Conservation (phyloP, 164 flowering plant genomes). For the Amborella trichopoda region DNA sequence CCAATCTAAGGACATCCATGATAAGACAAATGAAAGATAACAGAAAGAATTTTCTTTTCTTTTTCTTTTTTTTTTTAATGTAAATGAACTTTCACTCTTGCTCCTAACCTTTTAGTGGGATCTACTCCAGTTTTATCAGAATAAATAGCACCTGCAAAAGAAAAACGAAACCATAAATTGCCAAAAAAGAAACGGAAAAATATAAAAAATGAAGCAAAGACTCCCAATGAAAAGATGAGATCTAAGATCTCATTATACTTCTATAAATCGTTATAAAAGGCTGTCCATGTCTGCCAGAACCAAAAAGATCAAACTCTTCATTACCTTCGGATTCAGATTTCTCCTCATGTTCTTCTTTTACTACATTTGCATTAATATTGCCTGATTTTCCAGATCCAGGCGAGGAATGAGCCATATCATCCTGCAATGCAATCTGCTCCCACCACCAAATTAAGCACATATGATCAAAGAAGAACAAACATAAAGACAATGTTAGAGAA, state of each 20-base stretch:
- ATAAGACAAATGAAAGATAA: too few relatives aligned
- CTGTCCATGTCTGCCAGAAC: conserved; percentile 7
- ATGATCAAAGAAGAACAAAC: not conserved
- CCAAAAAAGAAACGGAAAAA: too few relatives aligned
- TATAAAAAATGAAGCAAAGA: too few relatives aligned
- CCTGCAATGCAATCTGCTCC: conserved; percentile 23
- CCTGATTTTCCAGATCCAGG: not conserved
- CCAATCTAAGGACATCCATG: too few relatives aligned
- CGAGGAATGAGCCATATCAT: not conserved
- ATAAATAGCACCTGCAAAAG: too few relatives aligned
- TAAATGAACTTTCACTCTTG: too few relatives aligned
- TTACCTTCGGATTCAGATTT: not conserved
- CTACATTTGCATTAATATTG: not conserved
- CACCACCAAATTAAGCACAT: conserved; percentile 4
- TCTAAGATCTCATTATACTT: conserved; percentile 1
- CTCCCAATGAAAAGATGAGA: not conserved
- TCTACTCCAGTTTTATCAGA: too few relatives aligned
- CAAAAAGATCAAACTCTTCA: conserved; percentile 13
- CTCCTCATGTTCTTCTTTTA: conserved; percentile 12
- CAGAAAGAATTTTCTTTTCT: too few relatives aligned
- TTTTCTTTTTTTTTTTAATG: too few relatives aligned
- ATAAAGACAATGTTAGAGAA: not conserved
- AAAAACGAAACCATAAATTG: too few relatives aligned
- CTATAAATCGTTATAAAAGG: conserved; percentile 4
- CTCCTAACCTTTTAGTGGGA: too few relatives aligned